phyloP scores from a whole-genome alignment of 2,329 filamentous ascomycete species.

The Aspergillus pseudotamarii region DNA sequence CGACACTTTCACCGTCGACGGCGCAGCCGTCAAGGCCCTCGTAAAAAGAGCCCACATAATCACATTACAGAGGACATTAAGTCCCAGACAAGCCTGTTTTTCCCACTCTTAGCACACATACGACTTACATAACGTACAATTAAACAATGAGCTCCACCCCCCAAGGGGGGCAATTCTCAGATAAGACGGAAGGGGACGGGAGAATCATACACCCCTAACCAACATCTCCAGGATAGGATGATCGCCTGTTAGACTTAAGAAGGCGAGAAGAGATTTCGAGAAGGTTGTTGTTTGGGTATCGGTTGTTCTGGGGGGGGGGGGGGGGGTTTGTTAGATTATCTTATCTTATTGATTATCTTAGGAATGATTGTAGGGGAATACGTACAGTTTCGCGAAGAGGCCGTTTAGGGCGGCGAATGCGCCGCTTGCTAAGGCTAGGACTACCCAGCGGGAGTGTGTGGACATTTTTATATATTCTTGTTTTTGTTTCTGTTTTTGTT shows the following conservation, averaged over 20 bases:
- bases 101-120: constrained; percentile 18
- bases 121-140: constrained; percentile 1
- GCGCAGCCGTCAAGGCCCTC: constrained; percentile 60
- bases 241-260: constrained; percentile 46
- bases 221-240: constrained; percentile 51
- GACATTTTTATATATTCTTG: constrained; percentile 11
- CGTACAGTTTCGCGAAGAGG: constrained; percentile 67
- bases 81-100: constrained; percentile 58
- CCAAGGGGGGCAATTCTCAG: background rate
- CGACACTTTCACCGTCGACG: constrained; percentile 64
- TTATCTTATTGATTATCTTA: background rate
- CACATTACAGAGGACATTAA: constrained; percentile 65
- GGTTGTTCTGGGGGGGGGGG: constrained; percentile 54
- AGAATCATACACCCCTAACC: constrained; percentile 54
- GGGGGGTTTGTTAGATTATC: background rate
- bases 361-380: background rate
- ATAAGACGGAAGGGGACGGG: background rate
- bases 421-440: constrained; percentile 63
- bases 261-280: constrained; percentile 48
- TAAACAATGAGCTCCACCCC: background rate
- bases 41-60: constrained; percentile 69
- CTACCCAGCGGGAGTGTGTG: constrained; percentile 47
- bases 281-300: constrained; percentile 60
- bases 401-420: constrained; percentile 66
- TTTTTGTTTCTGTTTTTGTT: background rate